Conservation (phyloP, 768 basidiomycete species). For the Leccinum imitatum region DNA sequence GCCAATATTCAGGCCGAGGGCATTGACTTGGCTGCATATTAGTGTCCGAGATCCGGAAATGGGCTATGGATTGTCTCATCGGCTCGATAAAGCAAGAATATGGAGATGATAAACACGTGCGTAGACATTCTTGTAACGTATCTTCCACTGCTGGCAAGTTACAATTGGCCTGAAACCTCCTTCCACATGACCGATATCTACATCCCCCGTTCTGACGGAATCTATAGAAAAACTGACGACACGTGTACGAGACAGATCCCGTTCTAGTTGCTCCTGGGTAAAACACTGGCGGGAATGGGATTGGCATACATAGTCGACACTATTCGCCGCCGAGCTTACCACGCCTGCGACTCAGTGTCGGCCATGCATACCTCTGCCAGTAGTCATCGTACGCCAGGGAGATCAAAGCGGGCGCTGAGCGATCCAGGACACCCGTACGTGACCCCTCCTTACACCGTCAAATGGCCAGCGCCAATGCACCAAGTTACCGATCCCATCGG, state of each 20-base stretch:
- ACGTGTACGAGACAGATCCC: conserved; percentile 5
- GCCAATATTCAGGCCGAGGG: conserved; percentile 37
- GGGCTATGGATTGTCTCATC: background rate
- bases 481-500: conserved; percentile 20
- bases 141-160: background rate
- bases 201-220: background rate
- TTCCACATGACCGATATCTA: conserved; percentile 1
- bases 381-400: conserved; percentile 10
- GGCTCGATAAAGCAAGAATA: background rate
- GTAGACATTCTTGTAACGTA: conserved; percentile 1
- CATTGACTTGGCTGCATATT: conserved; percentile 16
- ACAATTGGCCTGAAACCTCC: background rate
- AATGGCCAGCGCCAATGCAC: conserved; percentile 28
- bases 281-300: background rate
- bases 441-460: conserved; percentile 23
- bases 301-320: background rate
- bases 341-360: background rate
- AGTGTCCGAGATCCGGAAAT: background rate
- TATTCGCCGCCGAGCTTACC: background rate
- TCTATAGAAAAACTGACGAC: background rate
- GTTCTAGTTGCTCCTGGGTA: conserved; percentile 1
- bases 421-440: conserved; percentile 26
- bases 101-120: background rate
- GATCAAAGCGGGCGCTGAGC: conserved; percentile 18
- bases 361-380: conserved; percentile 17